Evolutionary conservation across 148 eudicot species (phyloP).

Genomic region (Linanthus parryae): DNA sequence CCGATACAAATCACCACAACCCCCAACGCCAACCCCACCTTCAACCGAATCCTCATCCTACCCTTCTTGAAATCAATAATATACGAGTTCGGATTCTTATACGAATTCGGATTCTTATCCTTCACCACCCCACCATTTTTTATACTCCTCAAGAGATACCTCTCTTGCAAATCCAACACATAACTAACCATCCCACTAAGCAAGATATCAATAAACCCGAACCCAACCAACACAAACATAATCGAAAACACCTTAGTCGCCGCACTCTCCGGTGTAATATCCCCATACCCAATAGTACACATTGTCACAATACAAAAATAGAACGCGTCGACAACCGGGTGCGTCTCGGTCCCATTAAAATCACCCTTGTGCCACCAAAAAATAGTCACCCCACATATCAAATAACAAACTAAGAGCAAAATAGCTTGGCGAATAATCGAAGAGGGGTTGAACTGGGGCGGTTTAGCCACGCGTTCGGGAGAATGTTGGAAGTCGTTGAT

Average conservation of each 20-base stretch:
- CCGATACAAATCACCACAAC: constrained; percentile 45
- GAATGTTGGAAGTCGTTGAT: constrained; percentile 41
- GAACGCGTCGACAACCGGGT: constrained; percentile 48
- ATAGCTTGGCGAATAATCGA: constrained; percentile 55
- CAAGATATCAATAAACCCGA: constrained; percentile 60
- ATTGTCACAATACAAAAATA: constrained; percentile 62
- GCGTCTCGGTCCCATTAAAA: constrained; percentile 43
- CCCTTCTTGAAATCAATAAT: constrained; percentile 44
- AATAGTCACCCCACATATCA: constrained; percentile 33
- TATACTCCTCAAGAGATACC: background rate
- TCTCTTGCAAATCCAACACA: constrained; percentile 56
- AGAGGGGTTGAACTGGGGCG: constrained; percentile 31
- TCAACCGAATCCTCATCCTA: constrained; percentile 51
- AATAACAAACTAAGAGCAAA: constrained; percentile 31
- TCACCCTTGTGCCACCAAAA: constrained; percentile 34
- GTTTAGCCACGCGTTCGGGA: constrained; percentile 13
- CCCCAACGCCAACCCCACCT: constrained; percentile 45
- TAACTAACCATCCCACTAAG: constrained; percentile 44
- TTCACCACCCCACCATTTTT: background rate
- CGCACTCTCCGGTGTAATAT: constrained; percentile 44
- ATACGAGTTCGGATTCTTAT: constrained; percentile 7
- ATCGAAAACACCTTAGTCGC: constrained; percentile 43
- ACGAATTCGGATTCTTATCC: too few species aligned
- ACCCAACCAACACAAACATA: constrained; percentile 49
- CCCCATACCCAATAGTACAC: constrained; percentile 79